Percentiles rank a stretch among this genome's conserved stretches.
Evolutionary conservation across 1,284 basidiomycete genomes (phyloP).

Genomic region (Austroboletus rostrupii): DNA sequence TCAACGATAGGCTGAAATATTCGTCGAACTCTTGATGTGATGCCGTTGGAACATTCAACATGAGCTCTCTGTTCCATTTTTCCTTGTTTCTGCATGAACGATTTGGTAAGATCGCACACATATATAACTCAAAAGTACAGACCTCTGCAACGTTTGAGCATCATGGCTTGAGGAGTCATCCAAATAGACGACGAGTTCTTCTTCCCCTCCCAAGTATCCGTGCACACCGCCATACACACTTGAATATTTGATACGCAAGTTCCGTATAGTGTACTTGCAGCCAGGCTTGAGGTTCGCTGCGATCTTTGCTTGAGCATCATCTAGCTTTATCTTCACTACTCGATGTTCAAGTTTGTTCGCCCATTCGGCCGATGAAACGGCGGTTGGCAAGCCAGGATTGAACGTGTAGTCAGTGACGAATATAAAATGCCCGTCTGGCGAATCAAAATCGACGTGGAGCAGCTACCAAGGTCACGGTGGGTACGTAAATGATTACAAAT

Average conservation of each 20-base stretch:
- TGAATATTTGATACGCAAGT: slow-evolving; percentile 42
- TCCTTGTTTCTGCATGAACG: slow-evolving; percentile 27
- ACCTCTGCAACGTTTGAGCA: slow-evolving; percentile 28
- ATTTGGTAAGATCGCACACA: slow-evolving; percentile 2
- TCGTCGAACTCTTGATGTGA: not conserved
- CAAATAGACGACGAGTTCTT: slow-evolving; percentile 46
- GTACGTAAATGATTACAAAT: not conserved
- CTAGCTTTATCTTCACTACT: slow-evolving; percentile 52
- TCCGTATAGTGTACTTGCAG: slow-evolving; percentile 45
- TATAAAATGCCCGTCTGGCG: slow-evolving; percentile 36
- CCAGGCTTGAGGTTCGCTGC: slow-evolving; percentile 41
- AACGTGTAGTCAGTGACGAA: slow-evolving; percentile 68
- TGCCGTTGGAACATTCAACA: slow-evolving; percentile 3
- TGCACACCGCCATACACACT: slow-evolving; percentile 29
- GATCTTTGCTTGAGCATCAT: slow-evolving; percentile 44
- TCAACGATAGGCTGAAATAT: not conserved
- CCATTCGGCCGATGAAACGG: slow-evolving; percentile 33
- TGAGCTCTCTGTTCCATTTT: slow-evolving; percentile 25
- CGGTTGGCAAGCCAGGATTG: slow-evolving; percentile 40
- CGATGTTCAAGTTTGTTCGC: slow-evolving; percentile 40
- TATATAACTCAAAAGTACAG: slow-evolving; percentile 1
- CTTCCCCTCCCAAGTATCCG: slow-evolving; percentile 55
- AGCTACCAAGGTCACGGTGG: slow-evolving; percentile 35
- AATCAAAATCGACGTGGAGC: slow-evolving; percentile 37
- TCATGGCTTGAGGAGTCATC: slow-evolving; percentile 35